Base-by-base conservation (phyloP, 139 green algal genomes). In the Coccomyxa sp. region DNA sequence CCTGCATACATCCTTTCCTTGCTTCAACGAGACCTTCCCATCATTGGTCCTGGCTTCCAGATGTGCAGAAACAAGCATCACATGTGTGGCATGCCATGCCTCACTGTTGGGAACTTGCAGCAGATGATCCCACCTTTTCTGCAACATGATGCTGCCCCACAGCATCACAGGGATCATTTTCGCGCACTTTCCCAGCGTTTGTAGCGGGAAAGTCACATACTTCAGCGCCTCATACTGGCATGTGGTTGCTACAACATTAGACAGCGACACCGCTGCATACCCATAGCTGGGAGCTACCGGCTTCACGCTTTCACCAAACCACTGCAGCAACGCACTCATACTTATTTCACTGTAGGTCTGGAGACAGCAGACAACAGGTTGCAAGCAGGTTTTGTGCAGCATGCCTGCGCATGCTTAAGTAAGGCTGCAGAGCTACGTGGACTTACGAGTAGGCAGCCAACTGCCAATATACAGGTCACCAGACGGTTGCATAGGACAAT, bases 121-220 rank as follows among this genome's bases (percentile, higher is more conserved):
- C 38, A 51, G 38, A 51, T 51, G 38, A 7, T 51, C 38, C 4
- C 71, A 77, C 71, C 71, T 31, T 90, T 98, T 98, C 71, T 88
- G 87, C 84, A 96, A 87, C 77, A 98, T 98, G 76, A 97, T 51
- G 15, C 90, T 96, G 60, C 96, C 96, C 96, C 96, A 99, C 25
- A 98, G 81, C 97, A 99, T 99, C 57, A 99, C 97, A 10, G 97
- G 97, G 32, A 99, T 94, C 92, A 97, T 97, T 88, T 99, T 99
- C 66, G 95, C 97, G 78, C 93, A 98, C 88, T 99, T 99, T 71
- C 92, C 94, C 59, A 97, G 87, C 0, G 95, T 98, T 84, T 99
- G 97, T 32, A 98, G 84, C 0, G 96, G 94, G 86, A 99, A 99
- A 57, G 91, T 95, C 1, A 99, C 93, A 89, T 98, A 96, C 86